These are phyloP conservation scores for Nicotiana obtusifolia DNA, from an alignment of 257 asterid genomes.

Conservation along the genomic window DNA sequence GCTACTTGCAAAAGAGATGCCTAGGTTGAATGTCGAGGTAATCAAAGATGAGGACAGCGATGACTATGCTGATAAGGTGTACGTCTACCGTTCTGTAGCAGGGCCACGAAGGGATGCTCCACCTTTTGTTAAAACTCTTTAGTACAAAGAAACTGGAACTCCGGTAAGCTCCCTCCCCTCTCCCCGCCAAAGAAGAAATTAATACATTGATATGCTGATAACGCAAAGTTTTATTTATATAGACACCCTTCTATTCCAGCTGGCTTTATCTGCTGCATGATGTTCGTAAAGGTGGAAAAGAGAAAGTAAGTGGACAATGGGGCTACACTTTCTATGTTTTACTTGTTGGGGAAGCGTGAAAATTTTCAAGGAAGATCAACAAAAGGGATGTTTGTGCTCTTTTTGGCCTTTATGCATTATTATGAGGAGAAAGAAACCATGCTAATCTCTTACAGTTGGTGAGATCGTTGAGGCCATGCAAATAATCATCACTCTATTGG, in stretches of 20 bases:
- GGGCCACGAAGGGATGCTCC: slow-evolving; percentile 86
- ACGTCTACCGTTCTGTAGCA: slow-evolving; percentile 73
- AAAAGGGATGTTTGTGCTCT: neutral
- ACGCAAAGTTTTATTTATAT: neutral
- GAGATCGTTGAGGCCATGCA: neutral
- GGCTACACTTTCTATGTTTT: neutral
- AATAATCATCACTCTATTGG: neutral
- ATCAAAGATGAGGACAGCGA: slow-evolving; percentile 49
- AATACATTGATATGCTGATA: neutral
- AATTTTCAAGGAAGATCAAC: neutral
- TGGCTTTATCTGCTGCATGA: neutral
- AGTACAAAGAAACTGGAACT: slow-evolving; percentile 13
- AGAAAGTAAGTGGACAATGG: neutral
- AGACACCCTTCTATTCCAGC: neutral
- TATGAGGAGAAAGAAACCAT: neutral
- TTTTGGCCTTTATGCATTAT: neutral
- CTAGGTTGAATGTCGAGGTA: slow-evolving; percentile 78
- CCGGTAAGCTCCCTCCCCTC: neutral
- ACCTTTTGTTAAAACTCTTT: slow-evolving; percentile 63
- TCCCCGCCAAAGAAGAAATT: neutral
- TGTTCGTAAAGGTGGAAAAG: neutral
- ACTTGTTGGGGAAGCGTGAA: neutral
- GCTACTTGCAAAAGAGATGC: slow-evolving; percentile 56
- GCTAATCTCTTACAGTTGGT: slow-evolving; percentile 1
- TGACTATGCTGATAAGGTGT: slow-evolving; percentile 46